These are phyloP conservation scores for Pseudomonodictys pantanalensis DNA, from an alignment of 495 filamentous ascomycete species.

Conservation along the genomic window DNA sequence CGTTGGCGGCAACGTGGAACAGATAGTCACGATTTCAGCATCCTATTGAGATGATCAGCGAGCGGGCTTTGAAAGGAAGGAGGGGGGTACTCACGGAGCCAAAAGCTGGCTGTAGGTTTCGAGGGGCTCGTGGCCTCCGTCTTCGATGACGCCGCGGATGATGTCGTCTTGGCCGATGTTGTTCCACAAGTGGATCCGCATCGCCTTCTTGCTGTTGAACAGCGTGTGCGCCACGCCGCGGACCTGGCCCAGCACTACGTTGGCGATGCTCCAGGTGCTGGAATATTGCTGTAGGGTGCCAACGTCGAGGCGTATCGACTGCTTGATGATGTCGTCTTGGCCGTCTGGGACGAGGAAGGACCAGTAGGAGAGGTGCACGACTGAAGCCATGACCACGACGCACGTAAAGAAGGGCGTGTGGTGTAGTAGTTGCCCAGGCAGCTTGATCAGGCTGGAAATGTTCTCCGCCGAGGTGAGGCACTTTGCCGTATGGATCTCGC, in stretches of 20 bases:
- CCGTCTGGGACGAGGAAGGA: slow-evolving; percentile 66
- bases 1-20: no score
- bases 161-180: slow-evolving; percentile 29
- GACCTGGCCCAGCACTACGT: slow-evolving; percentile 70
- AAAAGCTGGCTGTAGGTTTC: slow-evolving; percentile 25
- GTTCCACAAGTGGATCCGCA: slow-evolving; percentile 37
- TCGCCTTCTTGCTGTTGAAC: slow-evolving; percentile 34
- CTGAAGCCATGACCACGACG: slow-evolving; percentile 60
- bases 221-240: slow-evolving; percentile 62
- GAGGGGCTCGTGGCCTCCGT: slow-evolving; percentile 20
- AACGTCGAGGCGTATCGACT: slow-evolving; percentile 75
- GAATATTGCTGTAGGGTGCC: slow-evolving; percentile 74
- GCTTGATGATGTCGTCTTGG: slow-evolving; percentile 67
- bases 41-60: not conserved
- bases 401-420: slow-evolving; percentile 92
- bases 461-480: slow-evolving; percentile 74
- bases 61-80: not conserved
- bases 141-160: slow-evolving; percentile 30
- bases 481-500: slow-evolving; percentile 65
- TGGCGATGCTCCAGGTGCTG: slow-evolving; percentile 74
- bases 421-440: slow-evolving; percentile 66
- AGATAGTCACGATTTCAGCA: slow-evolving; percentile 17
- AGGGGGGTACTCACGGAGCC: slow-evolving; percentile 20
- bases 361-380: slow-evolving; percentile 59
- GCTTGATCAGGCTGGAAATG: slow-evolving; percentile 72